phyloP scores from a whole-genome alignment of 2,329 filamentous ascomycete species.

The Lasiodiplodia sp. region DNA sequence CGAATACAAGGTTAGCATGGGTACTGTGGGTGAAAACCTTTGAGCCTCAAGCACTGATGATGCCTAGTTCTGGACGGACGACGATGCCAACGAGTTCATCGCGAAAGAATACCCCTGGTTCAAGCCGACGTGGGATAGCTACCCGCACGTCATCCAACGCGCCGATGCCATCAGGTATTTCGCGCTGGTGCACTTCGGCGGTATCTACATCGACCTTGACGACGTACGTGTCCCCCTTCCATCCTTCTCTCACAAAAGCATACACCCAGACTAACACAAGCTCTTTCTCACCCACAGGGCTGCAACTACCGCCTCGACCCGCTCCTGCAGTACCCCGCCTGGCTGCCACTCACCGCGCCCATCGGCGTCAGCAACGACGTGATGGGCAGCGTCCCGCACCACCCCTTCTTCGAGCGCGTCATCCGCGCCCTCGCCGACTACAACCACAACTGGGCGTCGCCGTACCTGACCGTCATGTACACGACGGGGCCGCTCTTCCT shows the following conservation, averaged over 20 bases:
- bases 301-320: conserved; percentile 33
- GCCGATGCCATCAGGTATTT: conserved; percentile 41
- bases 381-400: conserved; percentile 35
- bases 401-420: conserved; percentile 38
- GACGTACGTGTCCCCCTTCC: neutral
- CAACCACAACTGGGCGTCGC: conserved; percentile 36
- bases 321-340: conserved; percentile 34
- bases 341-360: conserved; percentile 36
- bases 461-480: conserved; percentile 43
- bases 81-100: conserved; percentile 33
- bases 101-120: conserved; percentile 36
- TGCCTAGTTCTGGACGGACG: conserved; percentile 34
- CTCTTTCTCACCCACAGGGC: neutral
- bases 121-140: conserved; percentile 36
- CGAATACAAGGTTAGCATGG: conserved; percentile 68
- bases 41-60: neutral
- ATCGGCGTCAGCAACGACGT: conserved; percentile 38
- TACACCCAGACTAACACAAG: too few relatives aligned
- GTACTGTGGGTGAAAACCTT: too few relatives aligned
- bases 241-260: conserved; percentile 17
- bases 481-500: conserved; percentile 41
- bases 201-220: conserved; percentile 40
- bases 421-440: conserved; percentile 30
- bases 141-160: conserved; percentile 38
- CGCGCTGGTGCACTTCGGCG: conserved; percentile 37